Conservation (phyloP, 129 eudicot genomes). For the Rutidosis leptorrhynchoides region DNA sequence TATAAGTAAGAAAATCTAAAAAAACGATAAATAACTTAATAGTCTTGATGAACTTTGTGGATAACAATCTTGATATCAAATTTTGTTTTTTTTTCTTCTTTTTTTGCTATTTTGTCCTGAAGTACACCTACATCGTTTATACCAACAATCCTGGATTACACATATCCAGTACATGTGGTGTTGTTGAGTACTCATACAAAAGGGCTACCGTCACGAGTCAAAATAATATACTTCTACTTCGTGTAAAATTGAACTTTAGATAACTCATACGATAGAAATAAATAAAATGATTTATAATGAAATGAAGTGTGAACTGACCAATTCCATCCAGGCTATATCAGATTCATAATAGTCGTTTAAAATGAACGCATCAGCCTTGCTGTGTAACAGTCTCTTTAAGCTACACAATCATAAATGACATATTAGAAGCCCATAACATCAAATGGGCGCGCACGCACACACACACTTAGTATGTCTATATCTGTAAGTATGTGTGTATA, state of each 20-base stretch:
- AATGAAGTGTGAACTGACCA: constrained; percentile 52
- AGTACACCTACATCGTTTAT: constrained; percentile 4
- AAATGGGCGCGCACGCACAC: too few species aligned
- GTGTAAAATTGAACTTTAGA: neutral
- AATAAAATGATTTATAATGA: neutral
- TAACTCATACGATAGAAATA: neutral
- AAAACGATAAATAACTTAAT: neutral
- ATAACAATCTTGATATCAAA: neutral
- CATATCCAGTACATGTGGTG: too few species aligned
- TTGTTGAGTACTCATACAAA: neutral
- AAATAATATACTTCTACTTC: constrained; percentile 1
- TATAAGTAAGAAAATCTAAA: neutral
- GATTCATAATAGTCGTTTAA: constrained; percentile 94
- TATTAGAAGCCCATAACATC: neutral
- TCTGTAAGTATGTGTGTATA: too few species aligned
- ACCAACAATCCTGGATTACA: neutral
- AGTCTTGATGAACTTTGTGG: too few species aligned
- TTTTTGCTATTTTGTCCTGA: neutral
- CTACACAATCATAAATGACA: constrained; percentile 40
- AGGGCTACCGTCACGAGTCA: neutral
- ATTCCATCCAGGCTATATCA: constrained; percentile 95
- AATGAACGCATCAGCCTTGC: constrained; percentile 85
- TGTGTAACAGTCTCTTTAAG: constrained; percentile 75
- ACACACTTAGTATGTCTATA: too few species aligned
- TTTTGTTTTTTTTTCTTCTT: too few species aligned